Conservation (phyloP, 495 filamentous ascomycete genomes). For the Hypoxylon crocopeplum region DNA sequence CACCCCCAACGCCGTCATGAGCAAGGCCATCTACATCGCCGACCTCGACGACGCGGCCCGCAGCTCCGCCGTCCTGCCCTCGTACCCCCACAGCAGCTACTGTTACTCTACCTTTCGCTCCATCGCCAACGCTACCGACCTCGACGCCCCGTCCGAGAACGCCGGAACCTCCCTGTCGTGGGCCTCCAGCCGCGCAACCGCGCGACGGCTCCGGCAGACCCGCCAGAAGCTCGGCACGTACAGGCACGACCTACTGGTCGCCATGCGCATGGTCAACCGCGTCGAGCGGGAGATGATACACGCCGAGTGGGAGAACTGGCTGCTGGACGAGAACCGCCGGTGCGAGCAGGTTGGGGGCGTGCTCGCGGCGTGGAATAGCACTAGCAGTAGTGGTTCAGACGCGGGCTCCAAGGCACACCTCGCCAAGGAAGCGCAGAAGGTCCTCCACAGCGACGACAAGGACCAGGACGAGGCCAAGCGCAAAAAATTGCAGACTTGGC, state of each 20-base stretch:
- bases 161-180: conserved; percentile 51
- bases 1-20: conserved; percentile 78
- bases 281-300: conserved; percentile 84
- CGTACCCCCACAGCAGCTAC: conserved; percentile 47
- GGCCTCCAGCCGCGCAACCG: conserved; percentile 62
- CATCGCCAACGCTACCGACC: conserved; percentile 59
- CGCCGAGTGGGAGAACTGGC: conserved; percentile 91
- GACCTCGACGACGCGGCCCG: conserved; percentile 77
- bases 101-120: conserved; percentile 63
- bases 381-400: not conserved
- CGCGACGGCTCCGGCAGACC: conserved; percentile 44
- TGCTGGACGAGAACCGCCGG: conserved; percentile 70
- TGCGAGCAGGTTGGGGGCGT: conserved; percentile 70
- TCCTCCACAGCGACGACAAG: conserved; percentile 30
- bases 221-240: conserved; percentile 82
- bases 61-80: conserved; percentile 34
- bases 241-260: conserved; percentile 91
- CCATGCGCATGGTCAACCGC: conserved; percentile 86
- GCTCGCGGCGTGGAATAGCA: conserved; percentile 35
- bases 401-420: not conserved
- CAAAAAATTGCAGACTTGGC: conserved; percentile 66
- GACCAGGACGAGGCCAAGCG: conserved; percentile 43
- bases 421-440: conserved; percentile 22
- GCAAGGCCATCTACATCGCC: conserved; percentile 79
- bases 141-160: conserved; percentile 57